Evolutionary conservation across 768 basidiomycete genomes (phyloP).

Genomic region (Paxillus ammoniavirescens): DNA sequence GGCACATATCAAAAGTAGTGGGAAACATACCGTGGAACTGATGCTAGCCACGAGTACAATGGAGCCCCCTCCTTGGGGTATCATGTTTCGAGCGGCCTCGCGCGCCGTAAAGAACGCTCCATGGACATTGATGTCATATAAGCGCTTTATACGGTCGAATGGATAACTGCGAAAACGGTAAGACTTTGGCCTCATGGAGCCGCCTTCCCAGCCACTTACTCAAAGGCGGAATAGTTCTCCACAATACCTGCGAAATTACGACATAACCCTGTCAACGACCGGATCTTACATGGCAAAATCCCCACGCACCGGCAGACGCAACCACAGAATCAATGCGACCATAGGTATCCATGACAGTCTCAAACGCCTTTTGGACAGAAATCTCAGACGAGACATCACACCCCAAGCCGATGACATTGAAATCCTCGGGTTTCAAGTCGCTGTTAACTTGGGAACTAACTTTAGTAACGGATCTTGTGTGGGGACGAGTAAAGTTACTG

Average conservation of each 20-base stretch:
- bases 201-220: constrained; percentile 45
- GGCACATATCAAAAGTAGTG: neutral
- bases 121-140: constrained; percentile 93
- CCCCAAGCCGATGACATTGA: constrained; percentile 71
- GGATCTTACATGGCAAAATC: constrained; percentile 3
- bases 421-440: constrained; percentile 51
- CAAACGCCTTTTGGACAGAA: constrained; percentile 73
- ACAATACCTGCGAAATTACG: constrained; percentile 58
- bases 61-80: constrained; percentile 71
- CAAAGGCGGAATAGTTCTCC: constrained; percentile 85
- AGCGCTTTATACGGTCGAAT: constrained; percentile 73
- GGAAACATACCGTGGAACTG: constrained; percentile 73
- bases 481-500: constrained; percentile 25
- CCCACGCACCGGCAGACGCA: constrained; percentile 74
- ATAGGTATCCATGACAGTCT: constrained; percentile 56
- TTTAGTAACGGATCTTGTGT: constrained; percentile 27
- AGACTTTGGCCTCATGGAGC: constrained; percentile 8
- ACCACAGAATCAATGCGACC: constrained; percentile 82
- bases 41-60: constrained; percentile 89
- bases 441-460: constrained; percentile 47
- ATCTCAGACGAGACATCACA: constrained; percentile 88
- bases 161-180: constrained; percentile 62
- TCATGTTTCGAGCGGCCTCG: constrained; percentile 92
- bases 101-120: constrained; percentile 95
- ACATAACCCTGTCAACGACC: neutral